These are phyloP conservation scores for Vicia sativa DNA, from an alignment of 306 rosid species.

Conservation along the genomic window DNA sequence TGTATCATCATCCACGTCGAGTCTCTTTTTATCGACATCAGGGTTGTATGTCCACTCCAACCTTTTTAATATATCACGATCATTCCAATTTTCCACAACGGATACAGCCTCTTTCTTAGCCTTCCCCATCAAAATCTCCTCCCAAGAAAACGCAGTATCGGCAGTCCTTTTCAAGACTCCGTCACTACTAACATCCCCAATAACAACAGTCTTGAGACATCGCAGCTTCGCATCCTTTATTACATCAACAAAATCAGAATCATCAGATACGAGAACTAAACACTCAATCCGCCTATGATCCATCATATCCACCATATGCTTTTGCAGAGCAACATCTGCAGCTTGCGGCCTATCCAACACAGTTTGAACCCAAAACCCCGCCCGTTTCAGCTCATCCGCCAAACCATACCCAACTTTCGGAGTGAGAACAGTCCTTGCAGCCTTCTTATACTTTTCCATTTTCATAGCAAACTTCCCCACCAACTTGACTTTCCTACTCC, in stretches of 20 bases:
- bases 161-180: slow-evolving; percentile 80
- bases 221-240: slow-evolving; percentile 68
- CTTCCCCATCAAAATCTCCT: slow-evolving; percentile 76
- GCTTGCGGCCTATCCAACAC: no score
- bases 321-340: slow-evolving; percentile 53
- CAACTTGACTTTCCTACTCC: slow-evolving; percentile 71
- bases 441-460: slow-evolving; percentile 80
- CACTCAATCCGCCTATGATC: slow-evolving; percentile 64
- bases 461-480: slow-evolving; percentile 83
- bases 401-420: slow-evolving; percentile 68
- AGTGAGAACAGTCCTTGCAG: slow-evolving; percentile 59
- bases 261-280: slow-evolving; percentile 83
- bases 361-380: slow-evolving; percentile 75
- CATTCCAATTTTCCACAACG: slow-evolving; percentile 79
- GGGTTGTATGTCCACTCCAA: slow-evolving; percentile 84
- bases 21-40: slow-evolving; percentile 44
- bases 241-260: slow-evolving; percentile 62
- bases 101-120: slow-evolving; percentile 72
- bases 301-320: slow-evolving; percentile 74
- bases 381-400: slow-evolving; percentile 66
- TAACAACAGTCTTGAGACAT: slow-evolving; percentile 38
- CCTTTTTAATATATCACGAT: slow-evolving; percentile 68
- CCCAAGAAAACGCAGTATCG: slow-evolving; percentile 74
- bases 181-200: slow-evolving; percentile 65
- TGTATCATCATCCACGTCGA: slow-evolving; percentile 37